These are phyloP conservation scores for Alopecurus myosuroides DNA, from an alignment of 176 grass and related monocot genomes.

Conservation along the genomic window DNA sequence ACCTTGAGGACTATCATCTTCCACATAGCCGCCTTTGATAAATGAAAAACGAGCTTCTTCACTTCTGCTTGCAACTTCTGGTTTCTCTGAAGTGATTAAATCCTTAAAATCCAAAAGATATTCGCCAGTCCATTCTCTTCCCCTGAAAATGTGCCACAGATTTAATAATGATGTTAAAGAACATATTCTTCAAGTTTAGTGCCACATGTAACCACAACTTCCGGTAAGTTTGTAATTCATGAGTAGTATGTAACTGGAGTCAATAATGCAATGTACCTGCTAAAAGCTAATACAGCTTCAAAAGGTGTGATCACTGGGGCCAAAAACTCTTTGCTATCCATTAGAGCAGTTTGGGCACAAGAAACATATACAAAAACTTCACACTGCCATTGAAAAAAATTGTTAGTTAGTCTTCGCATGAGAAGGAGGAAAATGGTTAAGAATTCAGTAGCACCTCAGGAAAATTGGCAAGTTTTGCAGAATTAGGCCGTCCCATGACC, in stretches of 20 bases:
- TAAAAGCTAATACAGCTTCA: conserved; percentile 90
- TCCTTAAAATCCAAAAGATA: conserved; percentile 95
- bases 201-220: neutral
- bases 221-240: neutral
- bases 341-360: conserved; percentile 90
- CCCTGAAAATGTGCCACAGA: conserved; percentile 33
- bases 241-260: neutral
- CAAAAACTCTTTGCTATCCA: conserved; percentile 97
- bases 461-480: conserved; percentile 95
- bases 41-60: conserved; percentile 96
- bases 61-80: conserved; percentile 18
- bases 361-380: conserved; percentile 98
- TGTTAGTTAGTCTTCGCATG: neutral
- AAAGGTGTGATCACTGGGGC: conserved; percentile 94
- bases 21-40: conserved; percentile 80
- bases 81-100: conserved; percentile 39
- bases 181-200: neutral
- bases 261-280: conserved; percentile 44
- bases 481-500: conserved; percentile 87
- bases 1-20: conserved; percentile 55
- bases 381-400: conserved; percentile 40
- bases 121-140: conserved; percentile 86
- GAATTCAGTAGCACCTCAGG: conserved; percentile 60
- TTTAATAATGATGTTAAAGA: neutral
- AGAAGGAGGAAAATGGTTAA: neutral